A percentile compares a stretch with the other conserved stretches of the same genome.
Evolutionary conservation across 805 yeast genomes (phyloP).

Genomic region (Metschnikowia koreensis): DNA sequence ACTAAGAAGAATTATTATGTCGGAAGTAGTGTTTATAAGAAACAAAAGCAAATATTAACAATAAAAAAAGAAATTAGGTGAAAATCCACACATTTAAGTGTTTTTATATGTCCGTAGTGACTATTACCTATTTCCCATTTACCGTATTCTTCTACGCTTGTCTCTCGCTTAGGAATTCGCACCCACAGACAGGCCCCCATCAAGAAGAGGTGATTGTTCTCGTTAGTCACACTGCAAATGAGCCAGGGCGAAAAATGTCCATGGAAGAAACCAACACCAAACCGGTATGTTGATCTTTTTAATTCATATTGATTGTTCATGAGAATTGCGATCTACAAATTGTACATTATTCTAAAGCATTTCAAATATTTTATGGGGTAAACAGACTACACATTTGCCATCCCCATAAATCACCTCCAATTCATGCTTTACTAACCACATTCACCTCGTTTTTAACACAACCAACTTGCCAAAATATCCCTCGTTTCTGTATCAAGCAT

Average conservation of each 20-base stretch:
- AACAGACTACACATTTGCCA: not conserved
- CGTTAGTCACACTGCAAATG: not conserved
- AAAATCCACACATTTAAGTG: no score
- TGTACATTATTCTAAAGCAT: not conserved
- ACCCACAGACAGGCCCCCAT: not conserved
- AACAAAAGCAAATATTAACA: no score
- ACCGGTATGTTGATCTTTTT: constrained; percentile 3
- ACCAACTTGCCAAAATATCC: not conserved
- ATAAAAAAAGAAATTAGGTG: no score
- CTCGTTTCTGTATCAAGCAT: not conserved
- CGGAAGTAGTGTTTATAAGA: no score
- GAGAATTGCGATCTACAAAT: not conserved
- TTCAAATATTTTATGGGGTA: not conserved
- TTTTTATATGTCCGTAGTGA: not conserved
- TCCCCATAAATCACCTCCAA: not conserved
- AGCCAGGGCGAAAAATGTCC: constrained; percentile 6
- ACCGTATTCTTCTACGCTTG: not conserved
- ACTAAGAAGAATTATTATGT: no score
- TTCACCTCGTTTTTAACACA: not conserved
- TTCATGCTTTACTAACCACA: not conserved
- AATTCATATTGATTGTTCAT: not conserved
- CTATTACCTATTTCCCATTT: not conserved
- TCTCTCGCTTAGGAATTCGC: not conserved
- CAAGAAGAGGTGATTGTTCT: not conserved
- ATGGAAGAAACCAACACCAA: constrained; percentile 5